A percentile compares a stretch with the other conserved stretches of the same genome.
phyloP scores from a whole-genome alignment of 225 moss, liverwort and hornwort genomes.

The Climacium dendroides region DNA sequence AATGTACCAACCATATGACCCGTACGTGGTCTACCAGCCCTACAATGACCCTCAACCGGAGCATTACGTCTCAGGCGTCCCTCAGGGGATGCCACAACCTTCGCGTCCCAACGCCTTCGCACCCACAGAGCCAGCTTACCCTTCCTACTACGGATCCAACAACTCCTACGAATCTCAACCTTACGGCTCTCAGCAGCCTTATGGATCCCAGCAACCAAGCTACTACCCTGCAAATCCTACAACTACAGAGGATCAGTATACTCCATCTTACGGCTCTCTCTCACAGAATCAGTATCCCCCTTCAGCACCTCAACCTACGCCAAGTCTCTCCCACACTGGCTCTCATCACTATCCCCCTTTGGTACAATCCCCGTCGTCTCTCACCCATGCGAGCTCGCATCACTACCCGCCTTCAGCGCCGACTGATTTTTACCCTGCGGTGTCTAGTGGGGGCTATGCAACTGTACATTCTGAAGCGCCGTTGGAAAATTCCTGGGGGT shows the following conservation, averaged over 20 bases:
- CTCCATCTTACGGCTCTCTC: conserved; percentile 3
- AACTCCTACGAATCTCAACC: neutral
- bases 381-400: neutral
- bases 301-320: neutral
- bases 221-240: neutral
- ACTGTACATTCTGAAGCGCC: neutral
- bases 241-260: neutral
- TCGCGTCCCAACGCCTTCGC: neutral
- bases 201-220: neutral
- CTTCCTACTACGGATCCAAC: neutral
- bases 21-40: neutral
- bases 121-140: neutral
- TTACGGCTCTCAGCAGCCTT: neutral
- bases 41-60: conserved; percentile 15
- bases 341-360: conserved; percentile 12
- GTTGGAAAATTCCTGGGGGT: conserved; percentile 10
- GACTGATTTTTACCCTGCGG: conserved; percentile 1
- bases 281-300: conserved; percentile 23
- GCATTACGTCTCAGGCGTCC: neutral
- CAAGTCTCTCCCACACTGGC: neutral
- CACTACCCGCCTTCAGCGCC: conserved; percentile 15
- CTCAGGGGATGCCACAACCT: conserved; percentile 3
- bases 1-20: neutral
- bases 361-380: neutral
- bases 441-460: conserved; percentile 2